A percentile compares a stretch with the other conserved stretches of the same genome.
Conservation (phyloP, 257 asterid genomes). For the Pogostemon cablin region DNA sequence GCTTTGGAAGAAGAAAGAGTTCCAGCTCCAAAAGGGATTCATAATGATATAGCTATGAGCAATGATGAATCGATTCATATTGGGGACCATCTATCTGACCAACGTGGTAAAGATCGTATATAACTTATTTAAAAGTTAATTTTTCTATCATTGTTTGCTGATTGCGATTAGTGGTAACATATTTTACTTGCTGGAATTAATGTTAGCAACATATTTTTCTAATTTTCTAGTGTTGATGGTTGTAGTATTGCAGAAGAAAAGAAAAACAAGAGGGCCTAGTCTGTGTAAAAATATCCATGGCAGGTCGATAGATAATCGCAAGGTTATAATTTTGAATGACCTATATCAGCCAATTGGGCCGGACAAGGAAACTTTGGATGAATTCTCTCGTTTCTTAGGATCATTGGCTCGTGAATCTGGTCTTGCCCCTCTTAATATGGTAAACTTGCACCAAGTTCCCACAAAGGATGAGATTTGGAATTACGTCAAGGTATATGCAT, state of each 20-base stretch:
- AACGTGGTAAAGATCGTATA: background rate
- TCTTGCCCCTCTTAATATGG: no score
- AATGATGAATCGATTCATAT: background rate
- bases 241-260: background rate
- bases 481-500: no score
- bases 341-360: background rate
- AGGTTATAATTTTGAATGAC: background rate
- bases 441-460: no score
- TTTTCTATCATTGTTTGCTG: background rate
- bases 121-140: background rate
- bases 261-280: background rate
- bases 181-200: background rate
- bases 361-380: background rate
- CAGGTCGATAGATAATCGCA: background rate
- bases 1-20: no score
- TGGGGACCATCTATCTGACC: no score
- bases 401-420: background rate
- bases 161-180: no score
- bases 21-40: no score
- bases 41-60: background rate
- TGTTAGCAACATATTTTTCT: background rate
- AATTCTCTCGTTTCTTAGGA: background rate
- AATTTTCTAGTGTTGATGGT: background rate
- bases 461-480: no score
- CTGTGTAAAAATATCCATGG: constrained; percentile 6